Evolutionary conservation across 2,329 filamentous ascomycete species (phyloP), one percentile per base, ranked within the genome.

Genomic region (Clonostachys byssicola): DNA sequence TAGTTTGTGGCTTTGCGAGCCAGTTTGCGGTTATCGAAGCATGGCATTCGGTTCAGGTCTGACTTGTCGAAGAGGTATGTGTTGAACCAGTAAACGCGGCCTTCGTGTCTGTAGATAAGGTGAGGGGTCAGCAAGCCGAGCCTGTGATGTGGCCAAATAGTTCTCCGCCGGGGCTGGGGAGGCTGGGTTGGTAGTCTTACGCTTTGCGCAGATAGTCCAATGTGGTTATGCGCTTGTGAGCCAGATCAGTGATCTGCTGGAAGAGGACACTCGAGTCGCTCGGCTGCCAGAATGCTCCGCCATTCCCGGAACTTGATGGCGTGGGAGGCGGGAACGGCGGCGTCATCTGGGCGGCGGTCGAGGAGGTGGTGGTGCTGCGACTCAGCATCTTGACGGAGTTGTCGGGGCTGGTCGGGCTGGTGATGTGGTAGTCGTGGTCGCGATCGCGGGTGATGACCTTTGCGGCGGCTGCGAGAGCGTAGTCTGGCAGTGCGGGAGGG

Each of bases 51-150:
- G 45, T 80, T 73, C 34, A 97, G 77, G 65, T 96, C 90, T 33
- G 81, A 67, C 59, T 89, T 88, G 54, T 91, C 89, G 68, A 96
- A 96, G 60, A 95, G 87, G 51, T 96, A 82, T 0, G 94, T 96
- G 70, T 96, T 96, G 75, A 97, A 96, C 92, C 94, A 97, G 73
- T 95, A 97, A 40, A 96, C 85, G 49, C 90, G 85, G 51, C 92
- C 92, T 69, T 96, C 91, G 62, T 99, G 92, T 30, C 90, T 95
- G 40, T 43, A 13, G 5, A 30, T 30, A 30, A 30, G 23, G 23
- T 10, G 9, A 30, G 23, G 23, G 6, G 2, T 6, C 14, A 40
- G 47, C 54, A 17, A 47, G 20, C 8, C 13, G 13, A 49, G 45
- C 16, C 9, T 30, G 9, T 30, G 23, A 30, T 30, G 23, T 40